Base-by-base conservation (phyloP, 257 asterid species). In the Solanum virginianum region DNA sequence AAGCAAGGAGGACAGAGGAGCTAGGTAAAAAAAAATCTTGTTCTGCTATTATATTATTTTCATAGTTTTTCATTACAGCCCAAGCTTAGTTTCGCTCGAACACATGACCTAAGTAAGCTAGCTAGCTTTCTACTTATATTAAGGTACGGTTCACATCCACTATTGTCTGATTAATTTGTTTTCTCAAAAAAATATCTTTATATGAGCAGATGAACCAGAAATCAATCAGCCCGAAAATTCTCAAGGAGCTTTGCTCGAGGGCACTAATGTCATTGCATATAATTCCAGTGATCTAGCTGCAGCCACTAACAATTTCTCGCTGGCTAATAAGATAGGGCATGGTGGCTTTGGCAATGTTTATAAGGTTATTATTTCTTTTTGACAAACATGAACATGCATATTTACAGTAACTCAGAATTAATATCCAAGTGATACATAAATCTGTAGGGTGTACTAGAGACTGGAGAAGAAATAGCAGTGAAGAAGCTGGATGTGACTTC, bases 261-360 rank as follows among this genome's bases (percentile, higher is more conserved):
- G 51, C 4, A 85, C 56, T 22, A 82, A 80, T 53, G 32, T 85
- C 56, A 82, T 56, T 45, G 66, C 86, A 72, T 87, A 68, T 56
- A 55, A 74, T 79, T 74, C 57, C 18, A 32, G 57, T 22, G 72
- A n/a, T 1, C 24, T 92, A 56, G 87, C 85, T 71, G 86, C 85
- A 41, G 91, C 94, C 20, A 90, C 94, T 5, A 80, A 87, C 72
- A 80, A 65, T 15, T 92, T 89, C 41, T 88, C 90, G 2, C 24
- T 22, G 3, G 80, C 70, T 26, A 90, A 88, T 45, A 89, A 89
- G 87, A 83, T 91, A 53, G 94, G 94, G 20, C 84, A 89, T 86
- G 91, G 94, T 29, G 94, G 93, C 47, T 92, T 90, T 85, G 94
- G 90, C 51, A 82, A 87, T 14, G 94, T 90, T 81, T 92, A 89